These are phyloP conservation scores for Pelargonium australe DNA, from an alignment of 441 rosid species.

Conservation along the genomic window DNA sequence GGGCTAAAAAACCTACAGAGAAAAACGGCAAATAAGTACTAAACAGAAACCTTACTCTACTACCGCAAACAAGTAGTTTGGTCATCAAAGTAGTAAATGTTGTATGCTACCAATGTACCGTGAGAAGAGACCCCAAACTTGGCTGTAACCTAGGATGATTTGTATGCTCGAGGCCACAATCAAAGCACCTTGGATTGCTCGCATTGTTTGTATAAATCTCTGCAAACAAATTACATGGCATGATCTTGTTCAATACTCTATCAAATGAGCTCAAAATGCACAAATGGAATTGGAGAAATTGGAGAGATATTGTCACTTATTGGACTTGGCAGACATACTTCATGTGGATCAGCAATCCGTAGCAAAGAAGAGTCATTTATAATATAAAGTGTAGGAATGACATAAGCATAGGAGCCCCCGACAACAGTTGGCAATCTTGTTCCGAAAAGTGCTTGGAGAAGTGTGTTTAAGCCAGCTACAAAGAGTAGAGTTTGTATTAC, in stretches of 20 bases:
- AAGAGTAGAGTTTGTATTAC: slow-evolving; percentile 67
- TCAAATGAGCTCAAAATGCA: no score
- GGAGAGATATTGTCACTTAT: no score
- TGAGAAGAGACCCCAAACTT: slow-evolving; percentile 68
- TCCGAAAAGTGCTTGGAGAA: slow-evolving; percentile 67
- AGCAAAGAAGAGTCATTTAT: slow-evolving; percentile 53
- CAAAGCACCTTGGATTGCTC: slow-evolving; percentile 67
- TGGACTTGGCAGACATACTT: slow-evolving; percentile 30
- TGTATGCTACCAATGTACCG: slow-evolving; percentile 37
- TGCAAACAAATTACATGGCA: slow-evolving; percentile 39
- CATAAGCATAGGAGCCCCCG: slow-evolving; percentile 59
- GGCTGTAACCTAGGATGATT: slow-evolving; percentile 63
- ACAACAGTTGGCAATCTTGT: slow-evolving; percentile 66
- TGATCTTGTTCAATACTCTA: slow-evolving; percentile 40
- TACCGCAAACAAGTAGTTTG: slow-evolving; percentile 5
- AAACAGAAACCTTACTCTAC: neutral
- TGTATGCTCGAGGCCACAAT: slow-evolving; percentile 66
- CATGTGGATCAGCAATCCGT: slow-evolving; percentile 44
- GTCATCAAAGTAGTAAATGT: no score
- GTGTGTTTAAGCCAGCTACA: slow-evolving; percentile 63
- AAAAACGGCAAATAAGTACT: neutral
- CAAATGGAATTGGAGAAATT: no score
- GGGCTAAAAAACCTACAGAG: slow-evolving; percentile 58
- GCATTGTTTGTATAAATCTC: slow-evolving; percentile 68
- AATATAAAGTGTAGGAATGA: slow-evolving; percentile 49